These are phyloP conservation scores for Porpolomopsis calyptriformis DNA, from an alignment of 768 basidiomycete genomes.

Conservation along the genomic window DNA sequence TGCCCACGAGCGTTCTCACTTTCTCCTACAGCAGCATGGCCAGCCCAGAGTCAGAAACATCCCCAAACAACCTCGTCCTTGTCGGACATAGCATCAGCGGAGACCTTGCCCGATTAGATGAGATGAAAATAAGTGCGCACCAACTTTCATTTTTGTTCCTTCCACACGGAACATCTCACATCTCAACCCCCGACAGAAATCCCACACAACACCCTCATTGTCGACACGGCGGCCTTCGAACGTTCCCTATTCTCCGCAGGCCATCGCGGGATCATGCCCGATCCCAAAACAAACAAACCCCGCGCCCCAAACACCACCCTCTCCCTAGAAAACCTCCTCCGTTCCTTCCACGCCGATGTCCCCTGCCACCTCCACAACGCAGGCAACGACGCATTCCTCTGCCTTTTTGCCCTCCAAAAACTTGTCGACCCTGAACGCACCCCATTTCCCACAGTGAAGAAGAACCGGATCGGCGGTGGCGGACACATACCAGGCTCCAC, in stretches of 20 bases:
- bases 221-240: conserved; percentile 60
- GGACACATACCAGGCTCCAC: background rate
- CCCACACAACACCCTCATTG: conserved; percentile 58
- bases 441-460: conserved; percentile 24
- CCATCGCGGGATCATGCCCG: conserved; percentile 48
- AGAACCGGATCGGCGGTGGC: background rate
- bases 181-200: conserved; percentile 48
- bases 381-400: conserved; percentile 72
- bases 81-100: conserved; percentile 50
- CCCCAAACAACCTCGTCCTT: conserved; percentile 58
- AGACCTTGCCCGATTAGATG: conserved; percentile 54
- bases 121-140: conserved; percentile 69
- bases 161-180: too few species aligned
- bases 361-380: conserved; percentile 50
- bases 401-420: conserved; percentile 57
- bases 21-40: conserved; percentile 45
- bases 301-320: conserved; percentile 45
- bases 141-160: conserved; percentile 1
- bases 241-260: conserved; percentile 49
- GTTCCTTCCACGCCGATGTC: conserved; percentile 24
- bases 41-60: conserved; percentile 68
- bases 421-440: conserved; percentile 49
- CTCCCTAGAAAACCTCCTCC: conserved; percentile 54
- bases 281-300: conserved; percentile 43
- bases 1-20: background rate